Percentiles rank a stretch among this genome's conserved stretches.
Conservation (phyloP, 768 basidiomycete genomes). For the Pleurotus eryngii region DNA sequence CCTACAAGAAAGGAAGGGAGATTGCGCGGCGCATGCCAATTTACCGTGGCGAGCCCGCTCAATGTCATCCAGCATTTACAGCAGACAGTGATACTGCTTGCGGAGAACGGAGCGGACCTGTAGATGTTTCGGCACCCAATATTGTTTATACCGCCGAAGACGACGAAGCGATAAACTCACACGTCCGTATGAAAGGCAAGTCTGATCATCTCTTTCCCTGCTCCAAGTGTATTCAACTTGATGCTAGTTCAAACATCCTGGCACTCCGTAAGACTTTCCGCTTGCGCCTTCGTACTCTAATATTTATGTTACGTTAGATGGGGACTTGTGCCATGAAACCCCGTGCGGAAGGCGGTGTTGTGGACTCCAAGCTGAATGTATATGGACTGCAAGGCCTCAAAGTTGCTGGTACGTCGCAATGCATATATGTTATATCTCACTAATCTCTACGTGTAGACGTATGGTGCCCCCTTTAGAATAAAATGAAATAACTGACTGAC, state of each 20-base stretch:
- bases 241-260: conserved; percentile 36
- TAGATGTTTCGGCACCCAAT: conserved; percentile 1
- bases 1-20: conserved; percentile 56
- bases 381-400: conserved; percentile 58
- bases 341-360: conserved; percentile 53
- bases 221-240: background rate
- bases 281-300: background rate
- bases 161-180: conserved; percentile 1
- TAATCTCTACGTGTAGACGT: no score
- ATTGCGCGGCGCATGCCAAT: conserved; percentile 41
- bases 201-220: background rate
- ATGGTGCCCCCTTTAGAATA: background rate
- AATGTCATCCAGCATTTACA: background rate
- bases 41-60: background rate
- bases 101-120: conserved; percentile 1
- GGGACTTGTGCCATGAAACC: conserved; percentile 72
- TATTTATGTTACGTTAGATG: conserved; percentile 30
- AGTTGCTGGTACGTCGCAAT: conserved; percentile 42
- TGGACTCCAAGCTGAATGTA: conserved; percentile 59
- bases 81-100: background rate
- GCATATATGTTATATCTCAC: background rate
- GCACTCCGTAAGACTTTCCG: conserved; percentile 36
- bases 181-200: background rate
- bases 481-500: conserved; percentile 6
- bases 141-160: background rate